A percentile compares a stretch with the other conserved stretches of the same genome.
These are phyloP conservation scores for Amauroascus verrucosus DNA, from an alignment of 2,329 filamentous ascomycete species.

Conservation along the genomic window DNA sequence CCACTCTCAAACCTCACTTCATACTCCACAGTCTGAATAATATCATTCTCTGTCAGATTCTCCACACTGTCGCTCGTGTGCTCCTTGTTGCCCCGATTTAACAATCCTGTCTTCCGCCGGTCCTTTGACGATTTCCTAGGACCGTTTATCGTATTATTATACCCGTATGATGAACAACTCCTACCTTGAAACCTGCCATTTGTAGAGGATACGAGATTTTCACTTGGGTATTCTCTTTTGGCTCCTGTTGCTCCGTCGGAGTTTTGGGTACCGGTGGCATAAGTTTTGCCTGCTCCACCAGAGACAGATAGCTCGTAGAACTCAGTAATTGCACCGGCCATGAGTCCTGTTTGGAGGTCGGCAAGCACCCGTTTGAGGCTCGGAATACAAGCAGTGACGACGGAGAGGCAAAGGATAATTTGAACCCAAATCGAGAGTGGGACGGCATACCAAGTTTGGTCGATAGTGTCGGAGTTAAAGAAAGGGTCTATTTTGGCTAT, in stretches of 20 bases:
- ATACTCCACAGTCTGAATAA: slow-evolving; percentile 21
- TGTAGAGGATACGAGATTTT: not conserved
- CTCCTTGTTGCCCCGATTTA: not conserved
- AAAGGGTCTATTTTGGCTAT: slow-evolving; percentile 14
- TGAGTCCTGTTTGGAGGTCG: slow-evolving; percentile 20
- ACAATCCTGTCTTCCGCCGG: not conserved
- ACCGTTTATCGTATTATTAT: not conserved
- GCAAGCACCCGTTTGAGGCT: slow-evolving; percentile 19
- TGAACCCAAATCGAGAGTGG: slow-evolving; percentile 19
- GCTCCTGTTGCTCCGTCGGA: not conserved
- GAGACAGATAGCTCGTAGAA: slow-evolving; percentile 17
- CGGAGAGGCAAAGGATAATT: slow-evolving; percentile 18
- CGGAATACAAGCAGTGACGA: slow-evolving; percentile 23
- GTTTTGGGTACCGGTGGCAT: not conserved
- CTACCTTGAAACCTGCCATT: not conserved
- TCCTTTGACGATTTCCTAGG: slow-evolving; percentile 1
- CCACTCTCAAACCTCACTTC: slow-evolving; percentile 20
- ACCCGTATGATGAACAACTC: not conserved
- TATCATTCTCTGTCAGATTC: slow-evolving; percentile 18
- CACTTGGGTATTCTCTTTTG: slow-evolving; percentile 1
- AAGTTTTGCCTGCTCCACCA: slow-evolving; percentile 8
- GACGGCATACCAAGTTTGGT: slow-evolving; percentile 19
- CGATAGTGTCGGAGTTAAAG: slow-evolving; percentile 16
- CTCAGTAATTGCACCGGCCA: slow-evolving; percentile 19
- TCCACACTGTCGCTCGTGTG: slow-evolving; percentile 16